phyloP scores from a whole-genome alignment of 164 flowering plant species.

The Vitis labrusca region DNA sequence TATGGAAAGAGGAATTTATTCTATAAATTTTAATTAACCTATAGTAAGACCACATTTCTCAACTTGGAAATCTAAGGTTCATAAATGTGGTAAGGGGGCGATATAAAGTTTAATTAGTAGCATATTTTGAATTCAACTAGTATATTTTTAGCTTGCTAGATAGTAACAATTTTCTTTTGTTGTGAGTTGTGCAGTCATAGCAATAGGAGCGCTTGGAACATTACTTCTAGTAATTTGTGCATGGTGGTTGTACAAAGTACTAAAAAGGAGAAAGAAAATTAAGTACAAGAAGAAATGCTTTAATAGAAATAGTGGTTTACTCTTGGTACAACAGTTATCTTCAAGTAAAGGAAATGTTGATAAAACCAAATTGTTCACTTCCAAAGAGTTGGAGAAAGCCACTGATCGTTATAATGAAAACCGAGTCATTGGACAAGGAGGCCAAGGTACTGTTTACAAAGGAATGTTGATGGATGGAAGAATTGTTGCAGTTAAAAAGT shows the following conservation, averaged over 20 bases:
- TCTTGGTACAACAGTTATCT: conserved; percentile 1
- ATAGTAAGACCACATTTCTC: no score
- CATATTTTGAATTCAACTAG: no score
- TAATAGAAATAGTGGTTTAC: not conserved
- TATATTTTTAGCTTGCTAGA: no score
- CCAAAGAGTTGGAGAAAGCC: conserved; percentile 7
- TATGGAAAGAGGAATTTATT: no score
- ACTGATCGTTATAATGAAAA: conserved; percentile 6
- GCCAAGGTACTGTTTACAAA: conserved; percentile 12
- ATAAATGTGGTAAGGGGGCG: no score
- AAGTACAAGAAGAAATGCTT: not conserved
- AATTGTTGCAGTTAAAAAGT: conserved; percentile 22
- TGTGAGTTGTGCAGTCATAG: no score
- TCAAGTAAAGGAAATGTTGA: not conserved
- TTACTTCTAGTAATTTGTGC: not conserved
- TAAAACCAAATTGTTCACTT: conserved; percentile 1
- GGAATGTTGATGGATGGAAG: conserved; percentile 19
- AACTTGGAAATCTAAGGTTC: no score
- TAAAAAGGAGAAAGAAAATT: not conserved
- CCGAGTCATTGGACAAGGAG: conserved; percentile 10
- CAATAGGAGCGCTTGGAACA: not conserved
- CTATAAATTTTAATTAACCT: no score
- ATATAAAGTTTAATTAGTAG: no score
- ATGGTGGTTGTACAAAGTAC: not conserved
- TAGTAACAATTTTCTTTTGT: no score